A percentile compares a stretch with the other conserved stretches of the same genome.
Evolutionary conservation across 495 filamentous ascomycete genomes (phyloP).

Genomic region (Hypomontagnella monticulosa): DNA sequence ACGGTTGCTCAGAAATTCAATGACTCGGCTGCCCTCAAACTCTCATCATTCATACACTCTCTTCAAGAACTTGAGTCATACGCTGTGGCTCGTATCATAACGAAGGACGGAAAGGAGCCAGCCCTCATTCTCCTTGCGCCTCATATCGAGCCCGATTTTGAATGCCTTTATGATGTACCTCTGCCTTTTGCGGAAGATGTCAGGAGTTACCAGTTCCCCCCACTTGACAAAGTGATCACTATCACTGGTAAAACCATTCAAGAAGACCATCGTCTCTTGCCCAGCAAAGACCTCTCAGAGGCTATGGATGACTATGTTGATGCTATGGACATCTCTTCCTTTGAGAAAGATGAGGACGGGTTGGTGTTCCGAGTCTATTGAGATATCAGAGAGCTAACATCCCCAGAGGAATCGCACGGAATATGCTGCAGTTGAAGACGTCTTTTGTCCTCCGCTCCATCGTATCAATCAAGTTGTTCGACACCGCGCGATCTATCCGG

Average conservation of each 20-base stretch:
- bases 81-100: slow-evolving; percentile 85
- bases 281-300: slow-evolving; percentile 72
- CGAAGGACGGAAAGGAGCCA: slow-evolving; percentile 81
- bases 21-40: slow-evolving; percentile 76
- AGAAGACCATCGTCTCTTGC: slow-evolving; percentile 84
- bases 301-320: slow-evolving; percentile 94
- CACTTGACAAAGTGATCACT: slow-evolving; percentile 86
- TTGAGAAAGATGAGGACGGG: slow-evolving; percentile 72
- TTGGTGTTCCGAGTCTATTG: slow-evolving; percentile 46
- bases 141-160: slow-evolving; percentile 82
- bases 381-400: slow-evolving; percentile 44
- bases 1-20: slow-evolving; percentile 79
- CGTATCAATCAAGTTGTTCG: slow-evolving; percentile 86
- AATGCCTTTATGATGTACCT: slow-evolving; percentile 89
- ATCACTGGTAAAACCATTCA: slow-evolving; percentile 84
- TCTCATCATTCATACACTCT: slow-evolving; percentile 91
- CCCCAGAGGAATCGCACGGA: slow-evolving; percentile 68
- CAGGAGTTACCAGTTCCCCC: slow-evolving; percentile 87
- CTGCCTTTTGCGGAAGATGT: slow-evolving; percentile 96
- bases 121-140: slow-evolving; percentile 82
- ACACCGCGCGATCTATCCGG: slow-evolving; percentile 79
- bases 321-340: slow-evolving; percentile 84
- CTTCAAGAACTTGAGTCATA: slow-evolving; percentile 87
- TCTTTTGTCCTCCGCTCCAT: slow-evolving; percentile 91
- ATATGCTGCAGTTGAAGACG: slow-evolving; percentile 81